Percentiles rank a stretch among this genome's conserved stretches.
Conservation (phyloP, 1,284 basidiomycete species). For the Cutaneotrichosporon sp. region DNA sequence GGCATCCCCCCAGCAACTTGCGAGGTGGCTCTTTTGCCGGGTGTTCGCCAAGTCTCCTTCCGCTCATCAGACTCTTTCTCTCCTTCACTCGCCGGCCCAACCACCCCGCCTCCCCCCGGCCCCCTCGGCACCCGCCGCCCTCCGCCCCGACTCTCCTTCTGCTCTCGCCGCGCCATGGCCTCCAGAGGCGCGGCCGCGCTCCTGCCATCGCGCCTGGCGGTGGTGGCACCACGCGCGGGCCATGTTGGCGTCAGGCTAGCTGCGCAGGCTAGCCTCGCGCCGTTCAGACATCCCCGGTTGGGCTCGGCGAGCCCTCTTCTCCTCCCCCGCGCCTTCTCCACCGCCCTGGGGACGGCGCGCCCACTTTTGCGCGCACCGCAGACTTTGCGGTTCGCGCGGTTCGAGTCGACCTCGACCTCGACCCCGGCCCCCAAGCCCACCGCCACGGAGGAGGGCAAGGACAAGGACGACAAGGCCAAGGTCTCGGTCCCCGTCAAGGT, state of each 20-base stretch:
- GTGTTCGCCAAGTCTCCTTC: neutral
- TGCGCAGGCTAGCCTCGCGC: neutral
- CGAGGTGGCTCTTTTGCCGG: slow-evolving; percentile 5
- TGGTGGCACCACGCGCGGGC: neutral
- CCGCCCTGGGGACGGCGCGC: neutral
- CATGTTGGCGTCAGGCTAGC: slow-evolving; percentile 7
- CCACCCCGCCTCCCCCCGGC: neutral
- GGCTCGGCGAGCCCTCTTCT: neutral
- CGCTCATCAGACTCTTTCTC: neutral
- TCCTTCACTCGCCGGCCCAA: neutral
- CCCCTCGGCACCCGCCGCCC: slow-evolving; percentile 2
- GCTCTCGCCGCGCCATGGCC: slow-evolving; percentile 21
- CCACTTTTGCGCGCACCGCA: neutral
- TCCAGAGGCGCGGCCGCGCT: slow-evolving; percentile 21
- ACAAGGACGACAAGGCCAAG: slow-evolving; percentile 9
- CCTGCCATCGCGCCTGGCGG: neutral
- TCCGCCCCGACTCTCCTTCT: slow-evolving; percentile 8
- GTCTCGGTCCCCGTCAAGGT: slow-evolving; percentile 4
- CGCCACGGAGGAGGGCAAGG: neutral
- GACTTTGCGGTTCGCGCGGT: slow-evolving; percentile 12
- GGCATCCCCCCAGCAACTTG: too few relatives aligned
- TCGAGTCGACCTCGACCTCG: slow-evolving; percentile 27
- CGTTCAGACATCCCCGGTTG: slow-evolving; percentile 3
- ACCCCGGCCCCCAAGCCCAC: slow-evolving; percentile 11
- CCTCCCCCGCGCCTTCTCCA: slow-evolving; percentile 12